A percentile compares a stretch with the other conserved stretches of the same genome.
phyloP scores from a whole-genome alignment of 805 yeast species.

The Saccharomycopsis sp. region DNA sequence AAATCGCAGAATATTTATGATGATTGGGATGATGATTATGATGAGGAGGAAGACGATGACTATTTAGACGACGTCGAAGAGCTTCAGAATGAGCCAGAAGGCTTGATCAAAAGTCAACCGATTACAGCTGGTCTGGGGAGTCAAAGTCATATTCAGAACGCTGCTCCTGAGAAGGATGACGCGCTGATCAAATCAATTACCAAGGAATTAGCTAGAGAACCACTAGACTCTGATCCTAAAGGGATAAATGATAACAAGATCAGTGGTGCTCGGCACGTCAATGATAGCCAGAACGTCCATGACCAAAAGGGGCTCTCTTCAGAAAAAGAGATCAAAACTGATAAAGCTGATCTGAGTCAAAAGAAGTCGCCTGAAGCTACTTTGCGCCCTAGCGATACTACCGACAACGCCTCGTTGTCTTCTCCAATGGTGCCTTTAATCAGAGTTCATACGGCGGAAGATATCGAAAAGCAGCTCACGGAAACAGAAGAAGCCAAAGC shows the following conservation, averaged over 20 bases:
- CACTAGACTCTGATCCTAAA: no score
- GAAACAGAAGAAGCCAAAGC: not conserved
- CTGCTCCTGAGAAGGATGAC: not conserved
- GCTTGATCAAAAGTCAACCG: not conserved
- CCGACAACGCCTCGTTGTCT: not conserved
- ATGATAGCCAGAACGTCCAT: no score
- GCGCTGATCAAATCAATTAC: not conserved
- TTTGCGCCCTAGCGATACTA: not conserved
- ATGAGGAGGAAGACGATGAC: not conserved
- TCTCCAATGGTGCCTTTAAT: not conserved
- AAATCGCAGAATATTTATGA: conserved; percentile 5
- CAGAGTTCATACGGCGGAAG: not conserved
- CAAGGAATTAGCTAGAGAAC: no score
- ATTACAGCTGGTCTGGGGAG: not conserved
- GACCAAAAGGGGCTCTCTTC: no score
- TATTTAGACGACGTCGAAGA: not conserved
- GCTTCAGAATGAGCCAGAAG: not conserved
- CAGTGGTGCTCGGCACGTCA: no score
- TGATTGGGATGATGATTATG: conserved; percentile 10
- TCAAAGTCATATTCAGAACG: not conserved
- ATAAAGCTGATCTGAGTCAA: not conserved
- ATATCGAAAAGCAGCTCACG: not conserved
- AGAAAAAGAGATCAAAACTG: not conserved
- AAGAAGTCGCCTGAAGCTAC: not conserved
- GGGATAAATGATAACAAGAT: no score